Percentiles rank a stretch among this genome's conserved stretches.
Conservation (phyloP, 805 yeast genomes). For the Lipomyces mesembrius region DNA sequence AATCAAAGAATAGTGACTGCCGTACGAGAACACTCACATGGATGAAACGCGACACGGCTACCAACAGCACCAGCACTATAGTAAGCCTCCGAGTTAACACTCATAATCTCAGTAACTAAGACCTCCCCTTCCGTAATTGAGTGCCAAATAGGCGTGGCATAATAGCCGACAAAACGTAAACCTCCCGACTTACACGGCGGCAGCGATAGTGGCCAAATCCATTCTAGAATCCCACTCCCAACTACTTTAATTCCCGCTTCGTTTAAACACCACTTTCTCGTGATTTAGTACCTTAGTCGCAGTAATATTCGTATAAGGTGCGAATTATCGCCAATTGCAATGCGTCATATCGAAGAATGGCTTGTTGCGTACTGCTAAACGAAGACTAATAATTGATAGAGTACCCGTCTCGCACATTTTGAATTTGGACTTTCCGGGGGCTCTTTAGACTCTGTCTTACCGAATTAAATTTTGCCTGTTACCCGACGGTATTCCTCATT, state of each 20-base stretch:
- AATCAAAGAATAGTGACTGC: background rate
- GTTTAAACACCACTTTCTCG: background rate
- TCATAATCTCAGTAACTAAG: background rate
- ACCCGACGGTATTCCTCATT: no score
- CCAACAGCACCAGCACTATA: conserved; percentile 46
- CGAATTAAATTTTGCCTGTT: no score
- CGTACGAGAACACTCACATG: conserved; percentile 39
- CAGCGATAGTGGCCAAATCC: conserved; percentile 48
- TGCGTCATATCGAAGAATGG: background rate
- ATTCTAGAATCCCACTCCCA: conserved; percentile 33
- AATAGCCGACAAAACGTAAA: background rate
- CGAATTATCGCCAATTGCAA: background rate
- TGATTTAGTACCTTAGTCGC: background rate
- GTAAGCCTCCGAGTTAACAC: background rate
- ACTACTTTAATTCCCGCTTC: background rate
- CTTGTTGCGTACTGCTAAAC: background rate
- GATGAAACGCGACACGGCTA: conserved; percentile 49
- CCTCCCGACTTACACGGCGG: conserved; percentile 45
- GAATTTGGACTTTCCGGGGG: no score
- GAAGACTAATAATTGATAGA: background rate
- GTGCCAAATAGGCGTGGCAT: background rate
- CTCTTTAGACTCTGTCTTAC: no score
- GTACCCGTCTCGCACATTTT: no score
- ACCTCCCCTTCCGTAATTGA: background rate
- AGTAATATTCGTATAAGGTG: background rate